Evolutionary conservation across 106 monocot genomes (phyloP), one percentile per base, ranked within the genome.

Genomic region (Cymbidium sinense): DNA sequence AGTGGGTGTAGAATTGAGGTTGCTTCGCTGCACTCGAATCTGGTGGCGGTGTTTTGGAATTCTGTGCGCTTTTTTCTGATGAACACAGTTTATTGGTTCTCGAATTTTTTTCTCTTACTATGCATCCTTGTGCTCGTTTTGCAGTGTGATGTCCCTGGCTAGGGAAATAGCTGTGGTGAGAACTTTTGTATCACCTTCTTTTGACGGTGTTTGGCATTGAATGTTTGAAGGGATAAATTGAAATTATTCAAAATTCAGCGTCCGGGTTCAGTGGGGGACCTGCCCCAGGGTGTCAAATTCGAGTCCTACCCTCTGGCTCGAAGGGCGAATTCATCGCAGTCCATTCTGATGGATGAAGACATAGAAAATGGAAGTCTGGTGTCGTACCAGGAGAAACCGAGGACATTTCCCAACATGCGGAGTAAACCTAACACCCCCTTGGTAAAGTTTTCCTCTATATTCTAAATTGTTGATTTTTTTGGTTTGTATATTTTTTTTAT

Each of bases 251-350:
- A 93, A 82, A 99, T 95, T 89, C 90, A 91, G 93, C 90, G 89
- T 50, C 93, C 76, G 77, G 87, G 79, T 73, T 99, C 99, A 54
- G 99, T 91, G 91, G 79, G 92, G 87, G 91, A 99, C 82, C 85
- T 99, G 77, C 99, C 95, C 91, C 87, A 83, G 51, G 78, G 70
- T 39, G 91, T 87, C 83, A 95, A 99, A 79, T 90, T 91, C 78
- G 92, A 83, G 87, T 88, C 92, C 76, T 89, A 85, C 43, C 91
- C 95, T 54, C 84, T 93, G 33, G 81, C 84, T 13, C 86, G 99
- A 77, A 86, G 99, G 77, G 84, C 85, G 50, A 93, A 91, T 76
- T 99, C 99, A 50, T 90, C 86, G 19, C 81, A 85, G 77, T 80
- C 83, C 80, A 75, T 87, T 67, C 77, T 74, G 21, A 95, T 99